Conservation (phyloP, 106 monocot species). For the Dendrobium chrysotoxum region DNA sequence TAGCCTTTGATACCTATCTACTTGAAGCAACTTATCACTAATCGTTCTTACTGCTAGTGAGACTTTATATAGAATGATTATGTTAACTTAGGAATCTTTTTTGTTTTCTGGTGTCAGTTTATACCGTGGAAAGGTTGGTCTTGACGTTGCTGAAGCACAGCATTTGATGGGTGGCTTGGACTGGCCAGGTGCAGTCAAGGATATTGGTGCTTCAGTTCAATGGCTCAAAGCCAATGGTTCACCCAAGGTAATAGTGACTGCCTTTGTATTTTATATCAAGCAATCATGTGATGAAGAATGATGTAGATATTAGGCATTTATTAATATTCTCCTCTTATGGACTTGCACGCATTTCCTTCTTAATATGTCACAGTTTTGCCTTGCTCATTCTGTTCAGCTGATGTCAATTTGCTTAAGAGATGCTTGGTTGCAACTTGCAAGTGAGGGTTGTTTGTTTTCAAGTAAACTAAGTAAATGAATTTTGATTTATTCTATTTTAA, state of each 20-base stretch:
- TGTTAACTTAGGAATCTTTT: not conserved
- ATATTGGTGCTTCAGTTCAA: constrained; percentile 71
- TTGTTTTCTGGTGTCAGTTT: constrained; percentile 36
- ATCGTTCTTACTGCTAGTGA: not conserved
- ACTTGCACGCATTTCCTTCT: too few relatives aligned
- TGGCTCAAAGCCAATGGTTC: constrained; percentile 96
- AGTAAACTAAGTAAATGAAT: too few relatives aligned
- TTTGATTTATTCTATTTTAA: too few relatives aligned
- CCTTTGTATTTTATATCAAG: not conserved
- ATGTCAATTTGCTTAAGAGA: too few relatives aligned
- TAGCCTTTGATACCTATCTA: not conserved
- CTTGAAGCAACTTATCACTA: not conserved
- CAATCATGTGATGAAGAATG: not conserved
- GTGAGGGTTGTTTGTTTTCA: too few relatives aligned
- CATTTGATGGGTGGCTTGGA: constrained; percentile 87
- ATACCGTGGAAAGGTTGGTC: constrained; percentile 88
- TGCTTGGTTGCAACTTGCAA: too few relatives aligned
- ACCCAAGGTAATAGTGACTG: constrained; percentile 39
- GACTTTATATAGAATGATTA: not conserved
- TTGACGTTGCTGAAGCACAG: constrained; percentile 90
- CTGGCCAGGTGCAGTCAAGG: constrained; percentile 88
- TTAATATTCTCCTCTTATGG: too few relatives aligned
- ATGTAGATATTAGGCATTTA: not conserved
- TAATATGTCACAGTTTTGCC: too few relatives aligned
- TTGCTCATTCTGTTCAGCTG: too few relatives aligned